These are phyloP conservation scores for Pseudocercospora vitis DNA, from an alignment of 2,329 filamentous ascomycete species.

Conservation along the genomic window DNA sequence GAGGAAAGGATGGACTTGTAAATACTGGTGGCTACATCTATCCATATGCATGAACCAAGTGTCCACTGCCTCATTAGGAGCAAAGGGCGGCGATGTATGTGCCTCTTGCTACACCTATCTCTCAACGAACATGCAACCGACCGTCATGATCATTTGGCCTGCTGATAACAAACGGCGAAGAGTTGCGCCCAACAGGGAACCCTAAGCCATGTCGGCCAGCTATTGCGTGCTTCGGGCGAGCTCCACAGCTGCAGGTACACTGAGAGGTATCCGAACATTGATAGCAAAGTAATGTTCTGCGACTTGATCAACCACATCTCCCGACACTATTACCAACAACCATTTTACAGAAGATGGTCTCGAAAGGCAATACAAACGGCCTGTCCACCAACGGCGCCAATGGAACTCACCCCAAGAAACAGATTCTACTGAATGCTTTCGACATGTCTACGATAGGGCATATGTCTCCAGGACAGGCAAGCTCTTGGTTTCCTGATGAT, in stretches of 20 bases:
- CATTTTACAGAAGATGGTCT: neutral
- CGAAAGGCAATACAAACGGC: neutral
- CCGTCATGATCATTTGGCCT: too few relatives aligned
- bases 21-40: too few relatives aligned
- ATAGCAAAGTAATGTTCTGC: neutral
- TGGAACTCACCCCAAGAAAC: conserved; percentile 33
- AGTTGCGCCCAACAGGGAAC: neutral
- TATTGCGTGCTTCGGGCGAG: conserved; percentile 1
- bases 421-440: conserved; percentile 34
- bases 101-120: too few relatives aligned
- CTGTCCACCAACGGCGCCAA: neutral
- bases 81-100: too few relatives aligned
- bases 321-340: neutral
- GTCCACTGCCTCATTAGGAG: too few relatives aligned
- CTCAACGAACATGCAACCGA: too few relatives aligned
- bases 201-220: neutral
- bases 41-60: too few relatives aligned
- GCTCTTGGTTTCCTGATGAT: neutral
- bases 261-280: neutral
- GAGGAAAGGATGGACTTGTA: too few relatives aligned
- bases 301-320: neutral
- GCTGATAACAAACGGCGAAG: too few relatives aligned
- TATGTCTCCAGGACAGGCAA: conserved; percentile 49
- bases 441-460: conserved; percentile 54
- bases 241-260: conserved; percentile 3